Evolutionary conservation across 192 early-diverging fungal genomes (phyloP).

Genomic region (Spizellomyces sp.): DNA sequence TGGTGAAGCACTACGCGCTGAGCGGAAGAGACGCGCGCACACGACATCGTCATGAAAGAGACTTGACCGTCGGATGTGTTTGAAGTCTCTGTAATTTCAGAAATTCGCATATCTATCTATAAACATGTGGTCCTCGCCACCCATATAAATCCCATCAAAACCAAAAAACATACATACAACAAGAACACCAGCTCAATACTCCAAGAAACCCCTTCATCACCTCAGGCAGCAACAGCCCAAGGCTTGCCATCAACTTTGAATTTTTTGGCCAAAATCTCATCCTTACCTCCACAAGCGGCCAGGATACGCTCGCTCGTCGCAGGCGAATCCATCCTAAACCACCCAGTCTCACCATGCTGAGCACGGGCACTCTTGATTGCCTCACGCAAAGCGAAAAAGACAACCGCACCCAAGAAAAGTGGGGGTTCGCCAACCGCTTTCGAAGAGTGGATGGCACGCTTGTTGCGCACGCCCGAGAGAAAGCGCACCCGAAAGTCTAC

Average conservation of each 20-base stretch:
- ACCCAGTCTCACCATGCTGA: constrained; percentile 38
- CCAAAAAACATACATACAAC: too few relatives aligned
- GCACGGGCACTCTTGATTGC: constrained; percentile 70
- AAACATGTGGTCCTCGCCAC: too few relatives aligned
- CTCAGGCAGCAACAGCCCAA: constrained; percentile 23
- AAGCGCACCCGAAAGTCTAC: constrained; percentile 76
- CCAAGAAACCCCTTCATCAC: too few relatives aligned
- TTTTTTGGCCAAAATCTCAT: constrained; percentile 47
- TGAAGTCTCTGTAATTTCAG: too few relatives aligned
- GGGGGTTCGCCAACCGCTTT: constrained; percentile 91
- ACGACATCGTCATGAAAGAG: too few relatives aligned
- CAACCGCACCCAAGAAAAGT: constrained; percentile 76
- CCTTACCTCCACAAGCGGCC: constrained; percentile 67
- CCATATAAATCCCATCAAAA: too few relatives aligned
- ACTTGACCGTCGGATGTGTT: too few relatives aligned
- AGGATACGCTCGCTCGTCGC: constrained; percentile 80
- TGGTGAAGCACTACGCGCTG: too few relatives aligned
- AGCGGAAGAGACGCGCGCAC: too few relatives aligned
- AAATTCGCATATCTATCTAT: too few relatives aligned
- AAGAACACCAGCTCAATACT: too few relatives aligned
- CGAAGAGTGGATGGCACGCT: constrained; percentile 70
- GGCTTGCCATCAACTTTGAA: constrained; percentile 18
- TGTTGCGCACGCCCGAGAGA: constrained; percentile 54
- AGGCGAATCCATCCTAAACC: constrained; percentile 69
- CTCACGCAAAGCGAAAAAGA: constrained; percentile 79